Evolutionary conservation across 2,329 filamentous ascomycete genomes (phyloP), one percentile per base, ranked within the genome.

Genomic region (Colletotrichum chrysophilum): DNA sequence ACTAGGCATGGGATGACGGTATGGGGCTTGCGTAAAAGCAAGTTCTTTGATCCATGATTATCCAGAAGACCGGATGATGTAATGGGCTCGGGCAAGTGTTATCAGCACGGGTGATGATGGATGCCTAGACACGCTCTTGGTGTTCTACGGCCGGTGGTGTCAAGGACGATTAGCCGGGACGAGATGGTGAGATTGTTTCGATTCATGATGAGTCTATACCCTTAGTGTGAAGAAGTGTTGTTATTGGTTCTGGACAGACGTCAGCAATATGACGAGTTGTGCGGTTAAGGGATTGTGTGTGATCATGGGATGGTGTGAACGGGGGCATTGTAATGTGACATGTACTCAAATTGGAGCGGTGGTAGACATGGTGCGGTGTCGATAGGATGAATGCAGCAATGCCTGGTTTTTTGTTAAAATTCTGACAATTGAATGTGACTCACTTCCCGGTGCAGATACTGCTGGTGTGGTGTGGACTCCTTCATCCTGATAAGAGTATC

Each of bases 131-230:
- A 66, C 30, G 38, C 61, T 12, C 56, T 26, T 30, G 26, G n/a
- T 38, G 21, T 18, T 52, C 14, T 43, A 16, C 6, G 68, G 24
- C 34, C 5, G 13, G 13, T 12, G 72, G 52, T 71, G 60, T 74
- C 67, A n/a, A 30, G 61, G 36, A 43, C 52, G 52, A 66, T 24
- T 48, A 26, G 28, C 16, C 43, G 68, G 30, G 34, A 34, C 10
- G 56, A 70, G 68, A 70, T 26, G 55, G 74, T 65, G 66, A 64
- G 76, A 71, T 70, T 75, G 68, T 76, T 77, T 38, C 62, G 65
- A 77, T 78, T 78, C 64, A 72, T 75, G 62, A 70, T 64, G 55
- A 76, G 70, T 75, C 77, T 78, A 78, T 78, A 78, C 76, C 77
- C 77, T 76, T 62, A 67, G 30, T 74, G 73, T 74, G 70, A 72